Evolutionary conservation across 495 filamentous ascomycete genomes (phyloP), one percentile per base, ranked within the genome.

Genomic region (Baudoinia panamericana): DNA sequence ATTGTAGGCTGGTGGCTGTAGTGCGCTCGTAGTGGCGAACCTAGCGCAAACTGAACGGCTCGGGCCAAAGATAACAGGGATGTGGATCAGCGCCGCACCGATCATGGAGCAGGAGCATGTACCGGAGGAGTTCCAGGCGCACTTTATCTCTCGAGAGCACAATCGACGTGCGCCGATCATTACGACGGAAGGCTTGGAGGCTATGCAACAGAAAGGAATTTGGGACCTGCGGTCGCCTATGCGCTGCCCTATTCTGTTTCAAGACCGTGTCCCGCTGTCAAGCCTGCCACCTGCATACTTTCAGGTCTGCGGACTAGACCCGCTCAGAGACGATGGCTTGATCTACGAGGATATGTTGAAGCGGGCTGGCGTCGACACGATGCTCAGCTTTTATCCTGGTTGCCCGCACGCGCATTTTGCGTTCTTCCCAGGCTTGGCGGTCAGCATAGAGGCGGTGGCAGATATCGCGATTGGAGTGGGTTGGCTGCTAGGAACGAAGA

Each of bases 281-380:
- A 28, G 26, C 10, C 21, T 49, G 19, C 51, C 30, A 27, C 43
- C 18, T 10, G 35, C 33, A 30, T 57, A 30, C 39, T 27, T 49
- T 19, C 42, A 43, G 30, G 49, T 24, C 15, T 16, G 32, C 18
- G 64, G 60, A 4, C 27, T 60, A 41, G 65, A 66, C 44, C 46
- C 56, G 7, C 31, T 64, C 16, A 48, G 65, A 1, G 64, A 66
- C 43, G 65, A 67, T 23, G 63, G 34, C 3, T 18, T 67, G 23
- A 43, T 65, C 0, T 66, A 63, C 41, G 63, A 55, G 28, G 42
- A 54, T 37, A 32, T 54, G 12, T 24, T 66, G 38, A 39, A 43
- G 29, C 44, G 48, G 20, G 45, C 49, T 13, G 44, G 49, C 7
- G 48, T 47, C 1, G 21, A 46, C 16, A 46, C 48, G 18, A 35